These are phyloP conservation scores for Pholiota molesta DNA, from an alignment of 768 basidiomycete genomes.

Conservation along the genomic window DNA sequence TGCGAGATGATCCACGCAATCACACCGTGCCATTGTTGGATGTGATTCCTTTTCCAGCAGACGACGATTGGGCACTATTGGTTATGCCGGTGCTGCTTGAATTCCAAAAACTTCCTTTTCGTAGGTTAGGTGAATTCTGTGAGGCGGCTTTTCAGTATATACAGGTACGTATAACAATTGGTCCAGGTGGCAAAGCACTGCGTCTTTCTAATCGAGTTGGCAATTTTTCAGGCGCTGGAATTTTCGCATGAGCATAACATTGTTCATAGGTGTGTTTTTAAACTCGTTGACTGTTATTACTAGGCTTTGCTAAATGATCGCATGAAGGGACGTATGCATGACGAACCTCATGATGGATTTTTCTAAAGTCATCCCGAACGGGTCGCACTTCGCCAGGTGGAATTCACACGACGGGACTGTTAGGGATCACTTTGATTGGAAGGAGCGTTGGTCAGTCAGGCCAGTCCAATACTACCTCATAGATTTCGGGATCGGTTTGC, in stretches of 20 bases:
- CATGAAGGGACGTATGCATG: conserved; percentile 23
- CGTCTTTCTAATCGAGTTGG: not conserved
- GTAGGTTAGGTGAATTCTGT: not conserved
- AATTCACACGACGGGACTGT: not conserved
- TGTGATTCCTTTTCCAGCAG: conserved; percentile 21
- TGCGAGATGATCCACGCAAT: conserved; percentile 23
- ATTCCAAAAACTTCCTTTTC: not conserved
- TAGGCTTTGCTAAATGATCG: no score
- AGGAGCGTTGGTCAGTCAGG: conserved; percentile 21
- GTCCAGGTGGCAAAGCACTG: not conserved
- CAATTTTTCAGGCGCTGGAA: not conserved
- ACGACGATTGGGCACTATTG: conserved; percentile 12
- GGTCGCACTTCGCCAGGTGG: not conserved
- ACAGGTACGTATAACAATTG: not conserved
- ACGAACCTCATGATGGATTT: conserved; percentile 24
- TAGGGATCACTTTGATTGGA: conserved; percentile 10
- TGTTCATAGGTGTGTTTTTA: not conserved
- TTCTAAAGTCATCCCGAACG: not conserved
- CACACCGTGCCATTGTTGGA: conserved; percentile 26
- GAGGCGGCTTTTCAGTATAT: not conserved
- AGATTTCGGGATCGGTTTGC: conserved; percentile 27
- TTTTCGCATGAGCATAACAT: not conserved
- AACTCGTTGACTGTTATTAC: no score
- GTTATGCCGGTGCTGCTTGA: conserved; percentile 11
- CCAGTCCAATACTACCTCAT: conserved; percentile 31